These are phyloP conservation scores for Boletus nobilissimus DNA, from an alignment of 1,284 basidiomycete genomes.

Conservation along the genomic window DNA sequence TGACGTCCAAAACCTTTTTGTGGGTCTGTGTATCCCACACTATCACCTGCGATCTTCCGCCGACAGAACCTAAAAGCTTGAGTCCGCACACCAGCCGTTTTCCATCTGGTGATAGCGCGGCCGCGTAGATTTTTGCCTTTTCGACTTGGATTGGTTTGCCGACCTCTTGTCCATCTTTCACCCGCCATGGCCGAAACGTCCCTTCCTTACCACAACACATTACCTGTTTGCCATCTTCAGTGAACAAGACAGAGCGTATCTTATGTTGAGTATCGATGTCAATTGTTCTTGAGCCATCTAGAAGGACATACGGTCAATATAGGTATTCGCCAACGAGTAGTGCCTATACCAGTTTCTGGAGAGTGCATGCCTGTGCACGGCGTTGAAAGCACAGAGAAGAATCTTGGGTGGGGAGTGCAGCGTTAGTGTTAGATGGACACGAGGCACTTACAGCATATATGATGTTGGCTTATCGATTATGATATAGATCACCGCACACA, in stretches of 20 bases:
- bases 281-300: background rate
- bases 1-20: background rate
- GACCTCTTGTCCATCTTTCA: background rate
- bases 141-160: background rate
- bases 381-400: too few species aligned
- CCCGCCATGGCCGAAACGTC: conserved; percentile 13
- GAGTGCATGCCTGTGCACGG: too few species aligned
- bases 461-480: too few species aligned
- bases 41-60: background rate
- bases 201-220: background rate
- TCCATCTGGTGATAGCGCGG: conserved; percentile 3
- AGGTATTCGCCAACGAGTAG: too few species aligned
- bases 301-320: too few species aligned
- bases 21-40: conserved; percentile 16
- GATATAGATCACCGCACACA: too few species aligned
- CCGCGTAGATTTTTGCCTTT: background rate
- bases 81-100: conserved; percentile 24
- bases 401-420: too few species aligned
- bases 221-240: background rate
- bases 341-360: too few species aligned
- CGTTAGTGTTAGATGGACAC: too few species aligned
- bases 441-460: too few species aligned
- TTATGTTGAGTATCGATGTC: background rate
- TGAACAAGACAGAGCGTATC: background rate
- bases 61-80: background rate